Base-by-base conservation (phyloP, 371 early-diverging fungal species). In the Blakeslea trispora region DNA sequence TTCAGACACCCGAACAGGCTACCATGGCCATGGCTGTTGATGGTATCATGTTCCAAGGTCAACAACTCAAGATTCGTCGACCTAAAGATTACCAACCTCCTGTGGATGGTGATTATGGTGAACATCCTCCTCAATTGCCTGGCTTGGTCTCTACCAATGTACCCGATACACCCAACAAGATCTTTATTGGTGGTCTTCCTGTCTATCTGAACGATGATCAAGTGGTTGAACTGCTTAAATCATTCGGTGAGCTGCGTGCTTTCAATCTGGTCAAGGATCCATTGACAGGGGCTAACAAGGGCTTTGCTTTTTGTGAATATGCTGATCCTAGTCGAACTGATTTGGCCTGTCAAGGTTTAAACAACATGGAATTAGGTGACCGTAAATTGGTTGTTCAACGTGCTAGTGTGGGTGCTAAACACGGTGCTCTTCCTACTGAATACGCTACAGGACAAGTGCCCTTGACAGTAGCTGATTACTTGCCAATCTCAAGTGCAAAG, bases 231-330 rank as follows among this genome's bases (percentile, higher is more conserved):
- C 74, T 98, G 23, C 71, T 98, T 54, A 85, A 85, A 42, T 83
- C 97, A 0, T 98, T 98, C 85, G 99, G 98, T 49, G 91, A 92
- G 66, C 72, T 98, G 34, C 81, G 86, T 49, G 85, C 93, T 0
- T 98, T 98, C 70, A 93, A 94, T 64, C 63, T 98, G 39, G 95
- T 98, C 15, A 93, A 91, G 61, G 98, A 96, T 59, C 74, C 77
- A 17, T 67, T 75, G 17, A 90, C 91, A 1, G 89, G 90, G 2
- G 66, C 83, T 41, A 96, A 96, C 39, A 94, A 93, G 86, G 98
- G 99, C 0, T 97, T 91, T 75, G 98, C 98, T 0, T 97, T 98
- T 60, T 96, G 96, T 72, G 98, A 98, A 72, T 98, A 93, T 64
- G 80, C 81, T 9, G 94, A 97, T 69, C 88, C 93, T 13, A 81